Conservation (phyloP, 1,284 basidiomycete genomes). For the Acaromyces ingoldii region DNA sequence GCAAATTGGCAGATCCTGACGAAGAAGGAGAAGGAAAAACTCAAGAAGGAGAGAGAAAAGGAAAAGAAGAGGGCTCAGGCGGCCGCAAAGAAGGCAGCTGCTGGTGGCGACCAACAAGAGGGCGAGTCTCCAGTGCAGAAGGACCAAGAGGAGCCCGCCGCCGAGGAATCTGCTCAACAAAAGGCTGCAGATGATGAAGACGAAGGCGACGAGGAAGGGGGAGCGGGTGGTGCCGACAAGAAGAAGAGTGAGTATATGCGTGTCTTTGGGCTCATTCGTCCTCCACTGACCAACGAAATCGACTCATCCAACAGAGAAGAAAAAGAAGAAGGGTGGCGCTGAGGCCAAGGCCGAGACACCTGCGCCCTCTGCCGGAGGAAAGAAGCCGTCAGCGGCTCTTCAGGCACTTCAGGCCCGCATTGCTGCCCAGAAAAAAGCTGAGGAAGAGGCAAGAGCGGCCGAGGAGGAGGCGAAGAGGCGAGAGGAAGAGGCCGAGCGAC, state of each 20-base stretch:
- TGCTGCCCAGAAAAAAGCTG: conserved; percentile 49
- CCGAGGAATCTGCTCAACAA: too few species aligned
- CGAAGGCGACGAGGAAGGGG: conserved; percentile 15
- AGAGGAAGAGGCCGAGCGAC: conserved; percentile 47
- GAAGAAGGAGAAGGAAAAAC: conserved; percentile 50
- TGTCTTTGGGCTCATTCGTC: background rate
- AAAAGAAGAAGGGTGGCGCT: conserved; percentile 22
- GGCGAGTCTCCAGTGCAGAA: conserved; percentile 3
- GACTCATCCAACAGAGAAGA: conserved; percentile 5
- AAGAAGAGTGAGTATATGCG: conserved; percentile 37
- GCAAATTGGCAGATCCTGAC: conserved; percentile 37
- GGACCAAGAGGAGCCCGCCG: conserved; percentile 1
- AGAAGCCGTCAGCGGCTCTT: conserved; percentile 44
- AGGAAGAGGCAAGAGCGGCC: conserved; percentile 37
- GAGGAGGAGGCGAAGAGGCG: conserved; percentile 38
- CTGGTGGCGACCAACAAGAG: conserved; percentile 5
- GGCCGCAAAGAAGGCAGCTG: conserved; percentile 35
- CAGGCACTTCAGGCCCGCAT: conserved; percentile 47
- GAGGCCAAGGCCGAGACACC: conserved; percentile 18
- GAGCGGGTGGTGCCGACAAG: conserved; percentile 24
- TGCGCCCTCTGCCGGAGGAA: conserved; percentile 23
- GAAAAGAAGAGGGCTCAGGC: conserved; percentile 47
- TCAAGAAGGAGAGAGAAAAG: conserved; percentile 51
- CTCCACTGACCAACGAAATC: background rate
- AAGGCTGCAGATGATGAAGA: conserved; percentile 28